phyloP scores from a whole-genome alignment of 306 rosid genomes.

The Sechiopsis laciniata region DNA sequence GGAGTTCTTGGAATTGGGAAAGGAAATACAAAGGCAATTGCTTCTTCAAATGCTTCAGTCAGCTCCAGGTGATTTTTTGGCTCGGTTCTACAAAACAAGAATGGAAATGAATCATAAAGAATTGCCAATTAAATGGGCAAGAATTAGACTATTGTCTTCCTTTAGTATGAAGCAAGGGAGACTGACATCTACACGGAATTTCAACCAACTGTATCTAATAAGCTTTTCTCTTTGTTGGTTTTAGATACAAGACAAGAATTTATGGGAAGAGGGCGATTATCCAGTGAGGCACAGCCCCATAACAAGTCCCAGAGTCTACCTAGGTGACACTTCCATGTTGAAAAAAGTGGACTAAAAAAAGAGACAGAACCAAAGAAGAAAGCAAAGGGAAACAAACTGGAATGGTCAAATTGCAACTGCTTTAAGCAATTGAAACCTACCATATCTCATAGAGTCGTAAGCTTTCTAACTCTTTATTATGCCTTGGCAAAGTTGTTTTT shows the following conservation, averaged over 20 bases:
- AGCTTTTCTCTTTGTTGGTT: conserved; percentile 12
- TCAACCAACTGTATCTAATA: neutral
- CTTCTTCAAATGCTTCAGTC: conserved; percentile 2
- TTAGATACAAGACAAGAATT: conserved; percentile 15
- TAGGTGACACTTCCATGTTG: neutral
- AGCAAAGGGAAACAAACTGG: neutral
- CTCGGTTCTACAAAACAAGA: neutral
- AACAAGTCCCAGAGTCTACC: neutral
- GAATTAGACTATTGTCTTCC: conserved; percentile 12
- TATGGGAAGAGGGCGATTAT: conserved; percentile 1
- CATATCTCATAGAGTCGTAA: neutral
- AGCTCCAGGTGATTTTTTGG: neutral
- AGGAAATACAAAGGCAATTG: neutral
- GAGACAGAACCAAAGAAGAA: neutral
- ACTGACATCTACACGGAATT: conserved; percentile 21
- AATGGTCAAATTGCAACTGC: neutral
- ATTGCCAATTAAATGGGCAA: neutral
- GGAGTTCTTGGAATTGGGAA: neutral
- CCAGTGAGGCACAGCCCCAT: conserved; percentile 12
- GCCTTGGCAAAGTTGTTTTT: neutral
- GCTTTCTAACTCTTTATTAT: neutral
- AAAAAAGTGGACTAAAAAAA: neutral
- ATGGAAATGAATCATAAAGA: neutral
- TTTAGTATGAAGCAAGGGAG: conserved; percentile 21
- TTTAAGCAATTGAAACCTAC: neutral